phyloP scores from a whole-genome alignment of 345 rosid genomes.

The Chamaenerion angustifolium region DNA sequence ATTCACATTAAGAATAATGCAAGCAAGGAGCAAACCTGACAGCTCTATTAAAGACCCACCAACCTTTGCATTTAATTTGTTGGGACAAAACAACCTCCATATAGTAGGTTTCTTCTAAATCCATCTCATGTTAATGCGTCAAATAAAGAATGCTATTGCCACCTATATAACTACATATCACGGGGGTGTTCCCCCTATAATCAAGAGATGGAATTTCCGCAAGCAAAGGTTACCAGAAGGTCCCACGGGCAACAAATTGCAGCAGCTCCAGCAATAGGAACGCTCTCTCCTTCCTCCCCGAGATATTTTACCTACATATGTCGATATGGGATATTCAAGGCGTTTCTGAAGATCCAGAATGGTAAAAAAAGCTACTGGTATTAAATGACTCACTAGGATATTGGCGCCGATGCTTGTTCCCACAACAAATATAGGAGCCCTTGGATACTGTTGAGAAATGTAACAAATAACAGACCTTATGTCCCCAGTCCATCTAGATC shows the following conservation, averaged over 20 bases:
- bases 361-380: neutral
- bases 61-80: too few species aligned
- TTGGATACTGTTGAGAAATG: constrained; percentile 44
- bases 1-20: too few species aligned
- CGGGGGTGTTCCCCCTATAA: neutral
- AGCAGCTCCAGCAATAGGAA: constrained; percentile 69
- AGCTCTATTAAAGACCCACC: too few species aligned
- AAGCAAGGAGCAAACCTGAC: too few species aligned
- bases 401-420: constrained; percentile 97
- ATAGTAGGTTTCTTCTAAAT: too few species aligned
- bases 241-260: constrained; percentile 91
- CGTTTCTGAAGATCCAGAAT: neutral
- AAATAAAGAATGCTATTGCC: neutral
- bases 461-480: constrained; percentile 30
- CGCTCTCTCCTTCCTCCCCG: constrained; percentile 66
- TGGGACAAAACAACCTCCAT: too few species aligned
- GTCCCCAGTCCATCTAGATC: constrained; percentile 92
- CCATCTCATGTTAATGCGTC: too few species aligned
- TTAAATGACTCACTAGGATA: constrained; percentile 37
- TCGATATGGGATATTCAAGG: neutral
- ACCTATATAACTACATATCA: neutral
- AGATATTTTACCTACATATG: constrained; percentile 80
- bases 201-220: neutral
- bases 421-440: constrained; percentile 68
- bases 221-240: constrained; percentile 59